phyloP scores from a whole-genome alignment of 2,329 filamentous ascomycete genomes.

The Colletotrichum sp. region DNA sequence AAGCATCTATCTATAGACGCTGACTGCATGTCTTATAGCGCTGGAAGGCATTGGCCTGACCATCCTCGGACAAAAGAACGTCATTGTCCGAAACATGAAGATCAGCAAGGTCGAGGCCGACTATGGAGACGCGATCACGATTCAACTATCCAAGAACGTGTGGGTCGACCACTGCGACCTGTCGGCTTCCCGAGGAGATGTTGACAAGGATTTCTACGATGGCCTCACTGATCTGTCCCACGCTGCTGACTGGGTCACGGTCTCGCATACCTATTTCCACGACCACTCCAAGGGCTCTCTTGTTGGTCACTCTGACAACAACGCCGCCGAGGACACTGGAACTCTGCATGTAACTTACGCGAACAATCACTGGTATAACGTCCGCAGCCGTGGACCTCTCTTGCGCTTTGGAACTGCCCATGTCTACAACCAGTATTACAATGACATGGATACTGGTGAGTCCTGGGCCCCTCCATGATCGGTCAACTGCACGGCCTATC shows the following conservation, averaged over 20 bases:
- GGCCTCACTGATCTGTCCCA: conserved; percentile 66
- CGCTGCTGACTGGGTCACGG: conserved; percentile 62
- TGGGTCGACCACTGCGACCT: conserved; percentile 72
- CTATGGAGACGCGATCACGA: conserved; percentile 61
- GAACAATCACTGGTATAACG: conserved; percentile 66
- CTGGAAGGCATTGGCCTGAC: conserved; percentile 52
- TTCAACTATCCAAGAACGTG: conserved; percentile 57
- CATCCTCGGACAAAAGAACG: conserved; percentile 54
- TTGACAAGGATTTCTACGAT: conserved; percentile 71
- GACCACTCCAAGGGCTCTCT: conserved; percentile 64
- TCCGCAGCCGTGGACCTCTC: conserved; percentile 64
- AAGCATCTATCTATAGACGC: not conserved
- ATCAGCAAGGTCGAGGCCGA: conserved; percentile 58
- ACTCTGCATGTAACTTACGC: conserved; percentile 65
- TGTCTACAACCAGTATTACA: conserved; percentile 49
- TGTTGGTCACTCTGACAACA: conserved; percentile 61
- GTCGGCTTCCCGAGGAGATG: conserved; percentile 49
- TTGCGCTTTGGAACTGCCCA: conserved; percentile 68
- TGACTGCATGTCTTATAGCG: not conserved
- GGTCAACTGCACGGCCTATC: rapidly evolving
- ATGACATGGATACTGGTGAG: conserved; percentile 28
- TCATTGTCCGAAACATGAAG: conserved; percentile 64
- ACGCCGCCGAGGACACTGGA: conserved; percentile 59
- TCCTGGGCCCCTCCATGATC: rapidly evolving
- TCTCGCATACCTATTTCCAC: conserved; percentile 35